Percentiles rank a stretch among this genome's conserved stretches.
These are phyloP conservation scores for Vigna reflexopilosa DNA, from an alignment of 306 rosid species.

Conservation along the genomic window DNA sequence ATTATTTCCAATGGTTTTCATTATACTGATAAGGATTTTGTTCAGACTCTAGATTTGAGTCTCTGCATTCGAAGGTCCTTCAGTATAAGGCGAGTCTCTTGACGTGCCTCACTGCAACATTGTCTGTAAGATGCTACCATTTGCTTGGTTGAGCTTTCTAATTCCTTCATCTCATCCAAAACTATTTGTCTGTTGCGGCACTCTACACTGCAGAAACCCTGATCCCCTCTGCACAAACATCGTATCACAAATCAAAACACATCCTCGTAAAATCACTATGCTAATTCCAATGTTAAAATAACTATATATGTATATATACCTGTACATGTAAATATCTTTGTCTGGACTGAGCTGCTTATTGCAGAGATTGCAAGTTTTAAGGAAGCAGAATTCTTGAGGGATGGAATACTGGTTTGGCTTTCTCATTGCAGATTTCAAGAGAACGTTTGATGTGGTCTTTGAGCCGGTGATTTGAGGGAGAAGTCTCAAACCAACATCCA, in stretches of 20 bases:
- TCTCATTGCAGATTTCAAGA: conserved; percentile 49
- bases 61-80: conserved; percentile 51
- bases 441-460: conserved; percentile 44
- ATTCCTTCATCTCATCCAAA: conserved; percentile 53
- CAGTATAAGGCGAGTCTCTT: conserved; percentile 50
- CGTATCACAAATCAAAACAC: neutral
- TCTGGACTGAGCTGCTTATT: conserved; percentile 48
- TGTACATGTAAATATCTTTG: conserved; percentile 66
- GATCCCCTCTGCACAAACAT: conserved; percentile 52
- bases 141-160: conserved; percentile 43
- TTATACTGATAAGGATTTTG: conserved; percentile 8
- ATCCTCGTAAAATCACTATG: neutral
- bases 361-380: conserved; percentile 56
- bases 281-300: too few species aligned
- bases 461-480: conserved; percentile 47
- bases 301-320: conserved; percentile 6
- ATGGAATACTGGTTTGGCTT: conserved; percentile 27
- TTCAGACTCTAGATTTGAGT: conserved; percentile 47
- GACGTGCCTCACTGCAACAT: conserved; percentile 45
- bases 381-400: conserved; percentile 50
- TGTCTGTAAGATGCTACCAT: conserved; percentile 39
- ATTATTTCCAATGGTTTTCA: conserved; percentile 32
- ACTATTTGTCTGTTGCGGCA: conserved; percentile 55
- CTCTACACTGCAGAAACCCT: conserved; percentile 57
- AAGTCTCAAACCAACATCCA: conserved; percentile 54